Base-by-base conservation (phyloP, 2,329 filamentous ascomycete species). In the Botryosphaeria dothidea region DNA sequence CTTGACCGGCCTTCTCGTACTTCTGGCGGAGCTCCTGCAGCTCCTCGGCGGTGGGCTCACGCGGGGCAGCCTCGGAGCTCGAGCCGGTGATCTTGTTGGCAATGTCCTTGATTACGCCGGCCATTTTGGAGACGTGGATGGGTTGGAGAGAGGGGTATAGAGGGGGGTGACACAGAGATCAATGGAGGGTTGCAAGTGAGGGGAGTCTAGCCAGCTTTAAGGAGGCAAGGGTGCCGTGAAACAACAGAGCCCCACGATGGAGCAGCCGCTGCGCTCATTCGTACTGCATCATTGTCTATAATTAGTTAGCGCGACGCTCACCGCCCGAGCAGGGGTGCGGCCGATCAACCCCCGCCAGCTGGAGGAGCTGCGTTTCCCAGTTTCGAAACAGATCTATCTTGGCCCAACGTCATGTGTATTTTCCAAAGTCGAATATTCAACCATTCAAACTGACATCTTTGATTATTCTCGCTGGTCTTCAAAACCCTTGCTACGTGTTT, bases 1-100 rank as follows among this genome's bases (percentile, higher is more conserved):
- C 90, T 79, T 96, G 92, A 34, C 85, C 86, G 54, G 90, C 91
- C 70, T 88, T 85, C 67, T 85, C 82, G 81, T 93, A 96, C 76
- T 90, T 90, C 68, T 89, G 81, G 78, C 86, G 87, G 45, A 96
- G 85, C 70, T 86, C 79, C 64, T 87, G 83, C 72, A 93, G 81
- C 74, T 92, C 86, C 68, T 91, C 86, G 65, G 86, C 78, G 41
- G 86, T 85, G 66, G 92, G 89, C 70, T 85, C 82, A 48, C 79
- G 74, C 49, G 79, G 73, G 57, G 51, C 52, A 48, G 68, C 69
- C 66, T 67, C 73, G 56, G 73, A 71, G 67, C 66, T 70, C 31
- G 75, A 75, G 66, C 81, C 75, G 69, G 77, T 52, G 41, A 65
- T 57, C 34, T 65, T 65, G 31, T 52, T 34, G 7, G 63, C 63